Conservation (phyloP, 1,284 basidiomycete species). For the Pulveroboletus sp. region DNA sequence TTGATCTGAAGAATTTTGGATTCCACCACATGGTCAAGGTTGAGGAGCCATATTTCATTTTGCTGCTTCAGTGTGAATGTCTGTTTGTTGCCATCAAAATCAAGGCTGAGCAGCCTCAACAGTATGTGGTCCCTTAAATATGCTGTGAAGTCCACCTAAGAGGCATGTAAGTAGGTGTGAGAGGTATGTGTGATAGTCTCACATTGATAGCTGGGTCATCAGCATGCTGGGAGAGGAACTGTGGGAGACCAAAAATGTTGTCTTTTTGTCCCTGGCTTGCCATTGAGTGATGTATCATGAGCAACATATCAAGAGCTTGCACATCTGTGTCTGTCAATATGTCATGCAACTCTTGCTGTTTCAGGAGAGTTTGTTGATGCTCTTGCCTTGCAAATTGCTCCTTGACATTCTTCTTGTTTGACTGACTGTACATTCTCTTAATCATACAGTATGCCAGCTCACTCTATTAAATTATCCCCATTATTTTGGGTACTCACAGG, state of each 20-base stretch:
- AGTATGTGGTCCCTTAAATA: too few relatives aligned
- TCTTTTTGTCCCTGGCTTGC: neutral
- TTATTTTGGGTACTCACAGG: neutral
- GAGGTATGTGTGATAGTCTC: neutral
- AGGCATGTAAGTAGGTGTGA: too few relatives aligned
- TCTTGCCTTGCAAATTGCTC: constrained; percentile 6
- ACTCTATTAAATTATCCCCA: neutral
- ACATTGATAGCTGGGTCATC: neutral
- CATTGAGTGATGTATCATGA: constrained; percentile 1
- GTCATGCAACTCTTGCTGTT: neutral
- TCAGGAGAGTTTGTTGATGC: neutral
- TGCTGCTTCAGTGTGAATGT: too few relatives aligned
- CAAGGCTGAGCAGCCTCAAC: too few relatives aligned
- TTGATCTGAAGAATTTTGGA: too few relatives aligned
- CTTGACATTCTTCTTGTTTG: neutral
- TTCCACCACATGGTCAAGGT: too few relatives aligned
- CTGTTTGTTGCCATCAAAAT: too few relatives aligned
- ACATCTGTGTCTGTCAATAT: neutral
- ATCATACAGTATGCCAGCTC: neutral
- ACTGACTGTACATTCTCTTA: neutral
- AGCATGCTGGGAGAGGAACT: neutral
- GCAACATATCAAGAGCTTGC: neutral
- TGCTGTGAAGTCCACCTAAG: too few relatives aligned
- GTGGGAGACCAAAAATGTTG: constrained; percentile 1
- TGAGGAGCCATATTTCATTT: too few relatives aligned